A percentile compares a stretch with the other conserved stretches of the same genome.
These are phyloP conservation scores for Tarenaya hassleriana DNA, from an alignment of 345 rosid genomes.

Conservation along the genomic window DNA sequence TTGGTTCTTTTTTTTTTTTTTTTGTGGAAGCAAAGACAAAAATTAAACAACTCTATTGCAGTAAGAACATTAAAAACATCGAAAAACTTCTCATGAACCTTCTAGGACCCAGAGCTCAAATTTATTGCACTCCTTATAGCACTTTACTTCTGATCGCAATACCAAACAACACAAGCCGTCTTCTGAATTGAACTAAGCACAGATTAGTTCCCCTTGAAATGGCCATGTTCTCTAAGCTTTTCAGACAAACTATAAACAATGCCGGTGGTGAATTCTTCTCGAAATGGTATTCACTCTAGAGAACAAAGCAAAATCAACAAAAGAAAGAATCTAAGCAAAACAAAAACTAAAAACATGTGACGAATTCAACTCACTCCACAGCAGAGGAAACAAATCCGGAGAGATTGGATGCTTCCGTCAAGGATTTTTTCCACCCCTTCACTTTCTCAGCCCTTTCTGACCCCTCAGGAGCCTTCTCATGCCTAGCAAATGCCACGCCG, in stretches of 20 bases:
- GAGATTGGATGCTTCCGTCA: constrained; percentile 12
- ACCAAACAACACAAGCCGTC: not conserved
- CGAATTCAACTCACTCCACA: constrained; percentile 2
- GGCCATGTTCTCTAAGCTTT: not conserved
- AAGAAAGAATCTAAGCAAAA: too few species aligned
- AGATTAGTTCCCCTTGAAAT: not conserved
- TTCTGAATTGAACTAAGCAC: not conserved
- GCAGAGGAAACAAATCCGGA: constrained; percentile 15
- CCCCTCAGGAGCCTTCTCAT: constrained; percentile 11
- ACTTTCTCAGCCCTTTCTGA: constrained; percentile 9
- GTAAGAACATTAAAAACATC: too few species aligned
- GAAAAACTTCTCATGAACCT: too few species aligned
- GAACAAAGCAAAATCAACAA: too few species aligned
- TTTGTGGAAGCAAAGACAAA: too few species aligned
- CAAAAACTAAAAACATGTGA: too few species aligned
- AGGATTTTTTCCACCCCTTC: constrained; percentile 8
- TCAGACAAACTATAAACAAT: not conserved
- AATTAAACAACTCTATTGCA: too few species aligned
- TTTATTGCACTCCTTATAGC: too few species aligned
- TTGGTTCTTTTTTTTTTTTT: too few species aligned
- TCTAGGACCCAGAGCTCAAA: too few species aligned
- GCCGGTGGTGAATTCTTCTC: too few species aligned
- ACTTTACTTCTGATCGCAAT: not conserved
- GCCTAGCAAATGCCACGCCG: constrained; percentile 1
- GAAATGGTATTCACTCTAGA: too few species aligned